A percentile compares a stretch with the other conserved stretches of the same genome.
phyloP scores from a whole-genome alignment of 257 asterid genomes.

The Parsonsia alboflavescens region DNA sequence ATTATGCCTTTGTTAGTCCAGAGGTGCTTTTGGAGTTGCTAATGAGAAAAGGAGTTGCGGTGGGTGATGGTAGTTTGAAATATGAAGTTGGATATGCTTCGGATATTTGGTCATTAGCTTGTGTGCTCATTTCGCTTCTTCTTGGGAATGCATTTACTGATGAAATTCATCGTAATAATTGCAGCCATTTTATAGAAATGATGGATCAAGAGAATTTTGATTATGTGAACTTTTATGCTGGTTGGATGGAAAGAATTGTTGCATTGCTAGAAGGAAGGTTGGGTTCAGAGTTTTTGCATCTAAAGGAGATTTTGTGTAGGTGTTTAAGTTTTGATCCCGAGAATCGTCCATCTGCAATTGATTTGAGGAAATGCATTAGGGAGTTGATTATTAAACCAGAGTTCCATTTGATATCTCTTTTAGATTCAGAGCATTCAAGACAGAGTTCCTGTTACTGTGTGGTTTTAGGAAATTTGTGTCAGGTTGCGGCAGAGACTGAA shows the following conservation, averaged over 20 bases:
- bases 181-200: conserved; percentile 23
- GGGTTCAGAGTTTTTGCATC: conserved; percentile 29
- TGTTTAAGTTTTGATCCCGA: conserved; percentile 57
- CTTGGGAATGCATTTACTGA: conserved; percentile 46
- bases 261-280: conserved; percentile 39
- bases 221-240: conserved; percentile 34
- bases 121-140: conserved; percentile 52
- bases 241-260: conserved; percentile 46
- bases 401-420: conserved; percentile 28
- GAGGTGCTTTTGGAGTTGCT: conserved; percentile 44
- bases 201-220: conserved; percentile 30
- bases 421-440: conserved; percentile 20
- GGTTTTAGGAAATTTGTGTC: conserved; percentile 48
- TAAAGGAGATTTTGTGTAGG: conserved; percentile 41
- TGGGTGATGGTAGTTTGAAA: conserved; percentile 27
- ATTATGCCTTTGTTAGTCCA: conserved; percentile 57
- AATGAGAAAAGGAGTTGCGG: conserved; percentile 29
- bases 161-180: conserved; percentile 38
- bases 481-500: conserved; percentile 22
- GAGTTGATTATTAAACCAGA: conserved; percentile 41
- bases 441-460: conserved; percentile 30
- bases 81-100: conserved; percentile 51
- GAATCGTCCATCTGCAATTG: conserved; percentile 50
- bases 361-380: conserved; percentile 61
- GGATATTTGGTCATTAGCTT: conserved; percentile 82